A percentile compares a stretch with the other conserved stretches of the same genome.
Evolutionary conservation across 129 eudicot genomes (phyloP).

Genomic region (Saposhnikovia divaricata): DNA sequence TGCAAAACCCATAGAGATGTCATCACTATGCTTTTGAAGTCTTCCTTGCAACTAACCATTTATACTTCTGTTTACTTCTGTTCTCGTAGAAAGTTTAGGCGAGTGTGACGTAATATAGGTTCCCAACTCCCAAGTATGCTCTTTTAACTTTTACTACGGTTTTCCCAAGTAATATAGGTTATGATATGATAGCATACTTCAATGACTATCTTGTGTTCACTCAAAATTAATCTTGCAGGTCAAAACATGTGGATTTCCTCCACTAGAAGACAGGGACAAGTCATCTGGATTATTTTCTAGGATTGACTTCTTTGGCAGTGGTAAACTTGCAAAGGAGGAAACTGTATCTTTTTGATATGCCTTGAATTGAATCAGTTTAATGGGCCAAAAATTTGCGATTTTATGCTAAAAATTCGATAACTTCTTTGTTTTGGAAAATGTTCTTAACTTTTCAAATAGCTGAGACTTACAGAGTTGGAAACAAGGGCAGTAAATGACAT

Average conservation of each 20-base stretch:
- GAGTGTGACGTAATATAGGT: not conserved
- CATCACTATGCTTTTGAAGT: not conserved
- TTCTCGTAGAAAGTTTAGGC: not conserved
- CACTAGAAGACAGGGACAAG: slow-evolving; percentile 85
- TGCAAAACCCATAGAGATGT: not conserved
- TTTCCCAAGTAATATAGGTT: not conserved
- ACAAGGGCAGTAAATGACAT: too few species aligned
- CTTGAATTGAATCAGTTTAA: too few species aligned
- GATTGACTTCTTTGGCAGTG: slow-evolving; percentile 81
- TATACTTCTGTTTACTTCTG: not conserved
- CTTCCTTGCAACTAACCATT: not conserved
- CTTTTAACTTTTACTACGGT: not conserved
- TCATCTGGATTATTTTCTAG: slow-evolving; percentile 52
- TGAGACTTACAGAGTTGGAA: too few species aligned
- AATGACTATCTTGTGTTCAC: not conserved
- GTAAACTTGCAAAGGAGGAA: slow-evolving; percentile 49
- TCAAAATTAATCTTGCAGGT: slow-evolving; percentile 39
- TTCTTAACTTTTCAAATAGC: too few species aligned
- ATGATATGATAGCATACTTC: not conserved
- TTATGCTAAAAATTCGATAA: too few species aligned
- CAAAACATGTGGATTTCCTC: slow-evolving; percentile 96
- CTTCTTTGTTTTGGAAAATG: too few species aligned
- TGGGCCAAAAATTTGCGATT: too few species aligned
- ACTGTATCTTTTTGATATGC: too few species aligned
- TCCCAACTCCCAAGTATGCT: not conserved